These are phyloP conservation scores for Stachybotrys elegans DNA, from an alignment of 2,329 filamentous ascomycete genomes.

Conservation along the genomic window DNA sequence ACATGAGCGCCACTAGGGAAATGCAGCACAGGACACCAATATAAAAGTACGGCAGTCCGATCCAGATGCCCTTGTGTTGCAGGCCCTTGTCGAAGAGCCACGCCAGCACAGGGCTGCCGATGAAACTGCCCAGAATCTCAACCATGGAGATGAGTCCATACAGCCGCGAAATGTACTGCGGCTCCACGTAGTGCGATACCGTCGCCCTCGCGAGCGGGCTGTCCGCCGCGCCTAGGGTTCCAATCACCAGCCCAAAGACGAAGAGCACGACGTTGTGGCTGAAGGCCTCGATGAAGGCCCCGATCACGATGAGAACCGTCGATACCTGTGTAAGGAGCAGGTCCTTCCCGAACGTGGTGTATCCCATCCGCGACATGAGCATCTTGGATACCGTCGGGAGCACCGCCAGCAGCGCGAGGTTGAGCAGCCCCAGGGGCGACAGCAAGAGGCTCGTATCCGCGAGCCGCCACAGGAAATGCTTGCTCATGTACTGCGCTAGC, in stretches of 20 bases:
- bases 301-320: slow-evolving; percentile 24
- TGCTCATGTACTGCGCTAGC: slow-evolving; percentile 37
- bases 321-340: slow-evolving; percentile 28
- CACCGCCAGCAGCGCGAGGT: slow-evolving; percentile 28
- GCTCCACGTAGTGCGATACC: slow-evolving; percentile 31
- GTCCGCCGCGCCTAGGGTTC: slow-evolving; percentile 31
- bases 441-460: slow-evolving; percentile 35
- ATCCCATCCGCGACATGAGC: slow-evolving; percentile 25
- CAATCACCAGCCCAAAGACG: slow-evolving; percentile 29
- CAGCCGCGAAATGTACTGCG: slow-evolving; percentile 32
- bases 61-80: slow-evolving; percentile 28
- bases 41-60: slow-evolving; percentile 35
- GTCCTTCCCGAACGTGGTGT: slow-evolving; percentile 31
- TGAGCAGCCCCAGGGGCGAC: slow-evolving; percentile 33
- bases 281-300: slow-evolving; percentile 27
- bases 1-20: slow-evolving; percentile 21
- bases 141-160: slow-evolving; percentile 36
- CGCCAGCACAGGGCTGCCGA: slow-evolving; percentile 34
- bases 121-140: slow-evolving; percentile 32
- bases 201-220: slow-evolving; percentile 34
- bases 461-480: slow-evolving; percentile 37
- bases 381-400: slow-evolving; percentile 29
- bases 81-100: slow-evolving; percentile 32
- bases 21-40: slow-evolving; percentile 23
- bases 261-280: slow-evolving; percentile 28